These are phyloP conservation scores for Rhizopus arrhizus DNA, from an alignment of 371 early-diverging fungal species.

Conservation along the genomic window DNA sequence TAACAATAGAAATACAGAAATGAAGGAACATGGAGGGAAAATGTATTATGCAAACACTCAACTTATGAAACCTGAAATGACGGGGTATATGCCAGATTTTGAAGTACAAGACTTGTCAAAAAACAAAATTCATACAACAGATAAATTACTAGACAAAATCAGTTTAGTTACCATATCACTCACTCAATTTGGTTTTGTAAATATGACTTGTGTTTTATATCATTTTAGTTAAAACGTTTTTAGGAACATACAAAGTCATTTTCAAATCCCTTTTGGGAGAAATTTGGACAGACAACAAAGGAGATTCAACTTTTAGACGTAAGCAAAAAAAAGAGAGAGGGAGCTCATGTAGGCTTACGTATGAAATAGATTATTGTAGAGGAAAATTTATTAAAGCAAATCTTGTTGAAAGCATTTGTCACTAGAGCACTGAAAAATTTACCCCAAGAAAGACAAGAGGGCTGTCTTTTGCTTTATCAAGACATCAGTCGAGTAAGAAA, in stretches of 20 bases:
- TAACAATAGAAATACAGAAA: conserved; percentile 35
- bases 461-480: conserved; percentile 64
- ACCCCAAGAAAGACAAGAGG: conserved; percentile 59
- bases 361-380: conserved; percentile 60
- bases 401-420: conserved; percentile 62
- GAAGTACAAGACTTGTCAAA: conserved; percentile 59
- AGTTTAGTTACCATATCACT: conserved; percentile 72
- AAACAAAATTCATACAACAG: conserved; percentile 57
- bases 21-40: conserved; percentile 67
- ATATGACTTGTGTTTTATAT: too few species aligned
- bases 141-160: conserved; percentile 55
- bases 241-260: conserved; percentile 63
- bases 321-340: conserved; percentile 6
- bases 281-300: conserved; percentile 32
- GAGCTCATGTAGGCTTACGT: not conserved
- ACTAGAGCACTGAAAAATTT: conserved; percentile 63
- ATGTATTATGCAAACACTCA: conserved; percentile 65
- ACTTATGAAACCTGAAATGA: conserved; percentile 56
- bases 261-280: conserved; percentile 54
- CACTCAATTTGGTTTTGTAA: conserved; percentile 68
- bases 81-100: conserved; percentile 74
- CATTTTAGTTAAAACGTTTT: too few species aligned
- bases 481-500: conserved; percentile 61
- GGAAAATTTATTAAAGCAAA: conserved; percentile 66
- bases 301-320: conserved; percentile 51